Evolutionary conservation across 202 grass and related monocot genomes (phyloP), one percentile per base, ranked within the genome.

Genomic region (Dendrocalamus latiflorus): DNA sequence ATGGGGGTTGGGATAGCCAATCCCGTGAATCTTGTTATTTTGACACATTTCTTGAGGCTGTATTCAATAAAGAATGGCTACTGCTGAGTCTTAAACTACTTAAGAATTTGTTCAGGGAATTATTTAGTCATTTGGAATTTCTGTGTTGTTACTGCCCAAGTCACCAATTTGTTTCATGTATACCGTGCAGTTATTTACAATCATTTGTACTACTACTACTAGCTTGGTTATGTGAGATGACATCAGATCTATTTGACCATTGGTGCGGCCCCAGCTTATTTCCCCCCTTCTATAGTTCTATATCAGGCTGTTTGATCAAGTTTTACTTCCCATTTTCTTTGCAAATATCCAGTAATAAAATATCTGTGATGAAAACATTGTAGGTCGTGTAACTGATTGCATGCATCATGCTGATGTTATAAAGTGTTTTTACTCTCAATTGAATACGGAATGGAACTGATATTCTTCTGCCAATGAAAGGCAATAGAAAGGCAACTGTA

Each of bases 361-460:
- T 24, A 49, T 12, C 28, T 72, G 34, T 44, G 14, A 11, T 81
- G 17, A 64, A 75, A 85, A 64, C 38, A 81, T 22, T 45, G 6
- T 26, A 61, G 36, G 38, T 30, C 17, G 39, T 54, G 16, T 13
- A 18, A 50, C 30, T 12, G 33, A 83, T 39, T 58, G 38, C 6
- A 41, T 58, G 48, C n/a, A n/a, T 24, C 64, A 77, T 71, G 28
- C 6, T 85, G 67, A 50, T 81, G 44, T 70, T 81, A 53, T 55
- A n/a, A 81, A 7, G 1, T 24, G 3, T 25, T 49, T 4, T 2
- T 56, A 55, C 14, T 20, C 25, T 66, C 8, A 74, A 47, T 15
- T 41, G 37, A 81, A 65, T 2, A 17, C 45, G 41, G 67, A 66
- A 43, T 68, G 12, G 37, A 81, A 65, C n/a, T 76, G 56, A 28